phyloP scores from a whole-genome alignment of 2,329 filamentous ascomycete genomes.

The Aspergillus intermedius region DNA sequence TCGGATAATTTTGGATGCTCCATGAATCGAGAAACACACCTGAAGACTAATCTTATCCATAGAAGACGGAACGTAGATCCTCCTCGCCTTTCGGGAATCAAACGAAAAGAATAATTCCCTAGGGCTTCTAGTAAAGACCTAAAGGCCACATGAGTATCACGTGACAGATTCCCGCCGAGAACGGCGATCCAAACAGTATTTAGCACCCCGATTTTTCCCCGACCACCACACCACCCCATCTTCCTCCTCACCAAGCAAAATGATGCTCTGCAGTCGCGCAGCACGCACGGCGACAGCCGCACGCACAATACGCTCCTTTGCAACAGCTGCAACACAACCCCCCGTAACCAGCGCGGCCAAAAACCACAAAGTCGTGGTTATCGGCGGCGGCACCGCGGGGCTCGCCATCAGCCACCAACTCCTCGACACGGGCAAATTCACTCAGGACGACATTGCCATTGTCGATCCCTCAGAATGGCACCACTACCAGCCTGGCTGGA shows the following conservation, averaged over 20 bases:
- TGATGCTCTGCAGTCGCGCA: slow-evolving; percentile 23
- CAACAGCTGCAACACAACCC: slow-evolving; percentile 24
- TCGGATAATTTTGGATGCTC: too few species aligned
- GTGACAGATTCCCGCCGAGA: not conserved
- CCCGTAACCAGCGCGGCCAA: slow-evolving; percentile 31
- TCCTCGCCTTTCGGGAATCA: too few species aligned
- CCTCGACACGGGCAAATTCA: slow-evolving; percentile 52
- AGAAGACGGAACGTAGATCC: too few species aligned
- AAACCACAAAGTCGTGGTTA: slow-evolving; percentile 59
- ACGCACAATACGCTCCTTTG: slow-evolving; percentile 12
- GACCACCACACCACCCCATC: not conserved
- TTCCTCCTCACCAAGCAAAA: slow-evolving; percentile 1
- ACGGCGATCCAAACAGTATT: not conserved
- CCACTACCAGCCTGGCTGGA: slow-evolving; percentile 66
- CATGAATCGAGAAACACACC: too few species aligned
- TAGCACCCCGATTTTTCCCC: not conserved
- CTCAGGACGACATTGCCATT: slow-evolving; percentile 55
- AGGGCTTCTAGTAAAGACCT: too few species aligned
- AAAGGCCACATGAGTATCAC: too few species aligned
- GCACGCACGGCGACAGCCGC: slow-evolving; percentile 18
- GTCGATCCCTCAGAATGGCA: slow-evolving; percentile 59
- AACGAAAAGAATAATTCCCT: too few species aligned
- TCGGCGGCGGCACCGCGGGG: slow-evolving; percentile 62
- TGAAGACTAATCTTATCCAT: too few species aligned
- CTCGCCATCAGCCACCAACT: slow-evolving; percentile 62